phyloP scores from a whole-genome alignment of 2,329 filamentous ascomycete genomes.

The Calonectria pseudoreteaudii region DNA sequence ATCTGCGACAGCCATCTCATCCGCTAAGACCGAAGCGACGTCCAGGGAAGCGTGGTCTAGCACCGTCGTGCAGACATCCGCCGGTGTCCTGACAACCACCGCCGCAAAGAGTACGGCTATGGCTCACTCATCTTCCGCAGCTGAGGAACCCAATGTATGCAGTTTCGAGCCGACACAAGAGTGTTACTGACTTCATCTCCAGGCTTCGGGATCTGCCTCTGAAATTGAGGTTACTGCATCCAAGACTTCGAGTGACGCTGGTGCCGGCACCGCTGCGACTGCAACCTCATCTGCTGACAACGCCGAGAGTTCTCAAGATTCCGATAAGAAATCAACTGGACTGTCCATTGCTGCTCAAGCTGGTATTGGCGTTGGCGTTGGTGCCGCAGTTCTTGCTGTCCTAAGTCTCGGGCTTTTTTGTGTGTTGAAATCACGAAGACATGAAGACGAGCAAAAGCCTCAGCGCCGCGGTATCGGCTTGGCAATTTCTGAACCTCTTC shows the following conservation, averaged over 20 bases:
- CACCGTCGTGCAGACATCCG: slow-evolving; percentile 12
- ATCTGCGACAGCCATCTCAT: slow-evolving; percentile 9
- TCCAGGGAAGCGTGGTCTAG: slow-evolving; percentile 19
- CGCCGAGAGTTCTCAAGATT: slow-evolving; percentile 23
- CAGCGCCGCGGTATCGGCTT: slow-evolving; percentile 45
- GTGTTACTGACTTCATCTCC: slow-evolving; percentile 12
- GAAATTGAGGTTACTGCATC: slow-evolving; percentile 21
- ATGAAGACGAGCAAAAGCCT: slow-evolving; percentile 45
- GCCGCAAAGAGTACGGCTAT: slow-evolving; percentile 1
- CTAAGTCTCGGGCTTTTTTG: slow-evolving; percentile 54
- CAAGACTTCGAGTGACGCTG: background rate
- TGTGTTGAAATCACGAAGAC: slow-evolving; percentile 42
- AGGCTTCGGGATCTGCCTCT: slow-evolving; percentile 31
- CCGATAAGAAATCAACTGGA: slow-evolving; percentile 32
- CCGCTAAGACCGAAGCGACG: slow-evolving; percentile 8
- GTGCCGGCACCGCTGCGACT: slow-evolving; percentile 25
- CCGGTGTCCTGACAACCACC: slow-evolving; percentile 15
- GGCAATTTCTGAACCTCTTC: slow-evolving; percentile 65
- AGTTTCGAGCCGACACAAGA: background rate
- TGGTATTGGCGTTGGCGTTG: slow-evolving; percentile 62
- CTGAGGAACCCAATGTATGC: slow-evolving; percentile 33
- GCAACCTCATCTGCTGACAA: slow-evolving; percentile 30
- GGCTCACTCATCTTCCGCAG: slow-evolving; percentile 7
- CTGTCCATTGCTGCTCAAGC: slow-evolving; percentile 55
- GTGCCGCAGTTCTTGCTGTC: slow-evolving; percentile 55